Conservation (phyloP, 768 basidiomycete species). For the Psilocybe tampanensis region DNA sequence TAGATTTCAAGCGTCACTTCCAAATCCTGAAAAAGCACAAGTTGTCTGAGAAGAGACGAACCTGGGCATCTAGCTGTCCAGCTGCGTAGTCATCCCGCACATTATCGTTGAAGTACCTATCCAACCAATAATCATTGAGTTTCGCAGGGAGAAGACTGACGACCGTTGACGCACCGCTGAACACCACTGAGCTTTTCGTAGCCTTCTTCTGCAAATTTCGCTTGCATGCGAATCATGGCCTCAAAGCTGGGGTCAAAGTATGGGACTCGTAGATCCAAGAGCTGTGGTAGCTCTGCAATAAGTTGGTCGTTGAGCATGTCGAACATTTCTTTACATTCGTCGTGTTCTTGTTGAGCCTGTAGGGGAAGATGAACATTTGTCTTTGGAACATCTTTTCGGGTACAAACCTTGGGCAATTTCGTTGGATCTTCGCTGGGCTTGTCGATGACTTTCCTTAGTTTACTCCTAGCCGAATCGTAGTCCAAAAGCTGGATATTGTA, state of each 20-base stretch:
- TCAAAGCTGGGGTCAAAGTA: constrained; percentile 99
- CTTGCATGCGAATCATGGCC: constrained; percentile 97
- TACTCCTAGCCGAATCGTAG: constrained; percentile 92
- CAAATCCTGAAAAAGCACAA: too few relatives aligned
- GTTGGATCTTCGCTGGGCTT: constrained; percentile 94
- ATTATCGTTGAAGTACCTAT: constrained; percentile 86
- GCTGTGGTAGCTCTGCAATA: constrained; percentile 85
- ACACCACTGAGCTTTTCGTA: constrained; percentile 97
- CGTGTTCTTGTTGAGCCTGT: constrained; percentile 93
- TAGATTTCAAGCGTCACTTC: constrained; percentile 25
- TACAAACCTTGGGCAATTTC: constrained; percentile 78
- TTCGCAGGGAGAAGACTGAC: constrained; percentile 1
- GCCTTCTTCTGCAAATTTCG: constrained; percentile 97
- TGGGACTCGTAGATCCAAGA: constrained; percentile 93
- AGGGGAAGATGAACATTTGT: too few relatives aligned
- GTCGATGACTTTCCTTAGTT: constrained; percentile 84
- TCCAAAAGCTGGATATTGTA: constrained; percentile 72
- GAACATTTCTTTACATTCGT: constrained; percentile 93
- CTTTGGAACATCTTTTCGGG: too few relatives aligned
- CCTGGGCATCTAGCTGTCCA: constrained; percentile 94
- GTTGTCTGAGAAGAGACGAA: constrained; percentile 28
- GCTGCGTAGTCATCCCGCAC: constrained; percentile 97
- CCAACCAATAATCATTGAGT: not conserved
- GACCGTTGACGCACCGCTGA: constrained; percentile 60
- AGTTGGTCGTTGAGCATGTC: constrained; percentile 92